These are phyloP conservation scores for Hymenotorrendiella dingleyae DNA, from an alignment of 2,329 filamentous ascomycete species.

Conservation along the genomic window DNA sequence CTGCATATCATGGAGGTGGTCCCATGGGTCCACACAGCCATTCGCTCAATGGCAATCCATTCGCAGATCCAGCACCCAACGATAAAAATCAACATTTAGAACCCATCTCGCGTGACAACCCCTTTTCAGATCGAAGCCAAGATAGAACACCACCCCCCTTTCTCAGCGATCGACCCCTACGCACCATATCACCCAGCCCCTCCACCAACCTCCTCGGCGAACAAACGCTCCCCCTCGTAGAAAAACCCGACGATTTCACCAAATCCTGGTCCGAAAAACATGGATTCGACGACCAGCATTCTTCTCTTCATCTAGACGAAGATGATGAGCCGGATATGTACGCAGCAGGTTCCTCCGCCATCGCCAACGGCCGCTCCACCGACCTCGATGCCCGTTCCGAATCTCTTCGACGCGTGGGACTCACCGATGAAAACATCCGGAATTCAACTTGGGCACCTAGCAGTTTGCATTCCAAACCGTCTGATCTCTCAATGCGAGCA, in stretches of 20 bases:
- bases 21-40: background rate
- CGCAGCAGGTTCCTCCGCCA: background rate
- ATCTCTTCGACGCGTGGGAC: no score
- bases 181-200: background rate
- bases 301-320: background rate
- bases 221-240: background rate
- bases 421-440: no score
- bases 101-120: background rate
- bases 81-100: no score
- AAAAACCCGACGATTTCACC: constrained; percentile 13
- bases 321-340: background rate
- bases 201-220: background rate
- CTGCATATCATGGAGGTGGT: constrained; percentile 4
- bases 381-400: constrained; percentile 1
- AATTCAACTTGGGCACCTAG: no score
- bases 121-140: background rate
- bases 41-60: background rate
- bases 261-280: constrained; percentile 7
- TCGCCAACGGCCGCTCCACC: background rate
- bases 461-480: background rate
- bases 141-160: constrained; percentile 1
- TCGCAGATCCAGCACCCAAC: no score
- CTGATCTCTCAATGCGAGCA: constrained; percentile 1
- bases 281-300: no score
- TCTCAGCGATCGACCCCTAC: background rate